Evolutionary conservation across 139 green algal species (phyloP).

Genomic region (Mesotaenium endlicherianum): DNA sequence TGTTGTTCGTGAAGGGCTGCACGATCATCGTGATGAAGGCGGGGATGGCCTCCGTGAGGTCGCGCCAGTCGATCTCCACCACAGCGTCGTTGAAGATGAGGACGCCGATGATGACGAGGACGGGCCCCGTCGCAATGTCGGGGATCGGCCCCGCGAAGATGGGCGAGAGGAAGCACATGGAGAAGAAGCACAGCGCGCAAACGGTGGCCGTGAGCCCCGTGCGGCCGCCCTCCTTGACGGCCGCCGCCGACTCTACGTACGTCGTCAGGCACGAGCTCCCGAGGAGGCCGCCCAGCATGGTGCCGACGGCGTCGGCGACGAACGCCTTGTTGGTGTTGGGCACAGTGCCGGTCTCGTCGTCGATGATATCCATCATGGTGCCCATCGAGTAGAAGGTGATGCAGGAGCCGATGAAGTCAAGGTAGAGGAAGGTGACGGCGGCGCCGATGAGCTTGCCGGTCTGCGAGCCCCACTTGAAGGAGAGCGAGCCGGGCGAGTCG

Average conservation of each 20-base stretch:
- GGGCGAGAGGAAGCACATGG: slow-evolving; percentile 80
- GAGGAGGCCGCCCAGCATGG: slow-evolving; percentile 69
- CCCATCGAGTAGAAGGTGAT: slow-evolving; percentile 58
- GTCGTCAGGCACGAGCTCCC: slow-evolving; percentile 72
- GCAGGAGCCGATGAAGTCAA: slow-evolving; percentile 74
- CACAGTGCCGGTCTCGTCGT: slow-evolving; percentile 29
- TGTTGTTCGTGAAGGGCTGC: slow-evolving; percentile 77
- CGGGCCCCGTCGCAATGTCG: slow-evolving; percentile 75
- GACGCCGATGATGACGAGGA: slow-evolving; percentile 73
- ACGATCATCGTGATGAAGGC: slow-evolving; percentile 77
- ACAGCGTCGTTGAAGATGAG: slow-evolving; percentile 56
- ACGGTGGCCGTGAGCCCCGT: slow-evolving; percentile 67
- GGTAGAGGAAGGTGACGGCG: slow-evolving; percentile 77
- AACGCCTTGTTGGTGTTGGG: slow-evolving; percentile 53
- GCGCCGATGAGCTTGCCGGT: slow-evolving; percentile 53
- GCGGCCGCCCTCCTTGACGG: slow-evolving; percentile 73
- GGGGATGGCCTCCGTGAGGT: slow-evolving; percentile 62
- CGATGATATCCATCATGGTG: slow-evolving; percentile 53
- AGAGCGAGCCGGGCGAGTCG: slow-evolving; percentile 50
- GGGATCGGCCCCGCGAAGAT: slow-evolving; percentile 80
- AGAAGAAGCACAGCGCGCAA: slow-evolving; percentile 65
- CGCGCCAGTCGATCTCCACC: slow-evolving; percentile 64
- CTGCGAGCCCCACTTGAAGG: slow-evolving; percentile 61
- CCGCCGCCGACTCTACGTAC: slow-evolving; percentile 71
- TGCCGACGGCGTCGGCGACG: slow-evolving; percentile 66